A percentile compares a stretch with the other conserved stretches of the same genome.
phyloP scores from a whole-genome alignment of 495 filamentous ascomycete genomes.

The Penicillium coffeae region DNA sequence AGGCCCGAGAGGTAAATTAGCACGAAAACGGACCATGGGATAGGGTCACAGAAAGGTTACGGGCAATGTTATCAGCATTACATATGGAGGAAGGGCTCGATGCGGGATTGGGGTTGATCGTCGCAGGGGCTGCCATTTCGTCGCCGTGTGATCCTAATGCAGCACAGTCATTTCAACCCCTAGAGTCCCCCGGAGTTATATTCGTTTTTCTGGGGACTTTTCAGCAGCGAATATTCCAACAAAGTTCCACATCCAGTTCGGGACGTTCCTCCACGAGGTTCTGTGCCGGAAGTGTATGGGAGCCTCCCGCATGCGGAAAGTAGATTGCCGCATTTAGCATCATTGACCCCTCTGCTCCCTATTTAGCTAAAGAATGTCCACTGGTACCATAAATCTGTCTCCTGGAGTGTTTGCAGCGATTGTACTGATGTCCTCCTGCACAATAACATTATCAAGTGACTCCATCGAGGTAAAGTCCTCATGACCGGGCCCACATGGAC shows the following conservation, averaged over 20 bases:
- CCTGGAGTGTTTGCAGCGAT: background rate
- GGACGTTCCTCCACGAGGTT: slow-evolving; percentile 8
- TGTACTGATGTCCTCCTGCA: background rate
- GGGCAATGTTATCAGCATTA: slow-evolving; percentile 35
- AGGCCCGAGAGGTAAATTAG: slow-evolving; percentile 19
- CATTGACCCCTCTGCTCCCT: slow-evolving; percentile 23
- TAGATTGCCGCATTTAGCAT: slow-evolving; percentile 26
- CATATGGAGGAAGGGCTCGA: slow-evolving; percentile 16
- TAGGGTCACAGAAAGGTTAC: slow-evolving; percentile 25
- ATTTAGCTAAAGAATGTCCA: slow-evolving; percentile 7
- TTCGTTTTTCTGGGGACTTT: background rate
- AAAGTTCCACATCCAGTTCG: slow-evolving; percentile 1
- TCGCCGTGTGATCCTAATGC: slow-evolving; percentile 26
- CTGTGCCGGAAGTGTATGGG: slow-evolving; percentile 15
- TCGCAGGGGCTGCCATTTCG: slow-evolving; percentile 9
- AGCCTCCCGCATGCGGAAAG: slow-evolving; percentile 29
- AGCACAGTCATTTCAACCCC: slow-evolving; percentile 1
- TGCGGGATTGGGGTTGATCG: slow-evolving; percentile 7
- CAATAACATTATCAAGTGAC: slow-evolving; percentile 28
- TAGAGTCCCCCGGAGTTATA: background rate
- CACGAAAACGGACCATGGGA: slow-evolving; percentile 45
- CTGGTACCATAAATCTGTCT: background rate
- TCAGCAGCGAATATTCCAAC: background rate
- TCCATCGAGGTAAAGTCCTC: slow-evolving; percentile 2
- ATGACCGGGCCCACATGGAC: slow-evolving; percentile 4